These are phyloP conservation scores for Pichia sporocuriosa DNA, from an alignment of 805 yeast genomes.

Conservation along the genomic window DNA sequence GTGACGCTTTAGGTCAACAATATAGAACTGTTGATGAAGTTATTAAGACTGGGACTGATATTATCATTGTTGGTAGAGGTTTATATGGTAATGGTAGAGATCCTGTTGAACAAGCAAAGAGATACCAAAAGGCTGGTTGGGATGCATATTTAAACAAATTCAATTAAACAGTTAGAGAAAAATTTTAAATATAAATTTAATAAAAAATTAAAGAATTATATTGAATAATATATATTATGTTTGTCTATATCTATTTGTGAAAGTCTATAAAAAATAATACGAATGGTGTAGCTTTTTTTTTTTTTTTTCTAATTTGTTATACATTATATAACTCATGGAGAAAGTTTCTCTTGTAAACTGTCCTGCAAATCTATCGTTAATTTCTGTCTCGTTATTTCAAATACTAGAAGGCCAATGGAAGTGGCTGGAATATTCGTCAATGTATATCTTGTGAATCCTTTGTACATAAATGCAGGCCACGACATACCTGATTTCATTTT, in stretches of 20 bases:
- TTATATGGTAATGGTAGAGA: slow-evolving; percentile 91
- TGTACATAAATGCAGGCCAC: slow-evolving; percentile 65
- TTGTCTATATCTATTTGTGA: too few species aligned
- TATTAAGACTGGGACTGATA: slow-evolving; percentile 78
- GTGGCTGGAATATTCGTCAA: slow-evolving; percentile 81
- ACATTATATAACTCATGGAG: slow-evolving; percentile 3
- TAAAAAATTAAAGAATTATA: too few species aligned
- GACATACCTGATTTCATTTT: slow-evolving; percentile 47
- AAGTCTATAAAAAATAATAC: too few species aligned
- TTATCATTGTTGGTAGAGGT: slow-evolving; percentile 98
- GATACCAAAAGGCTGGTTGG: slow-evolving; percentile 96
- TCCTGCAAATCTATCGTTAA: slow-evolving; percentile 27
- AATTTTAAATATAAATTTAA: not conserved
- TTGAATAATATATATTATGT: not conserved
- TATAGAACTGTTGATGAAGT: slow-evolving; percentile 89
- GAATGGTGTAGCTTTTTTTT: not conserved
- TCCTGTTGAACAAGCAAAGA: slow-evolving; percentile 76
- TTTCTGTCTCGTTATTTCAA: slow-evolving; percentile 66
- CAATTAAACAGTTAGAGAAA: slow-evolving; percentile 20
- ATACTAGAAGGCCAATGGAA: slow-evolving; percentile 74
- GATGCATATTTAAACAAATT: slow-evolving; percentile 55
- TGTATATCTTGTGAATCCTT: slow-evolving; percentile 70
- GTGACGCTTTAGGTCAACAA: slow-evolving; percentile 94
- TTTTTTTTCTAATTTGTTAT: not conserved
- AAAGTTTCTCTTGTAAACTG: slow-evolving; percentile 6